Base-by-base conservation (phyloP, 192 early-diverging fungal genomes). In the Entomortierella beljakovae region DNA sequence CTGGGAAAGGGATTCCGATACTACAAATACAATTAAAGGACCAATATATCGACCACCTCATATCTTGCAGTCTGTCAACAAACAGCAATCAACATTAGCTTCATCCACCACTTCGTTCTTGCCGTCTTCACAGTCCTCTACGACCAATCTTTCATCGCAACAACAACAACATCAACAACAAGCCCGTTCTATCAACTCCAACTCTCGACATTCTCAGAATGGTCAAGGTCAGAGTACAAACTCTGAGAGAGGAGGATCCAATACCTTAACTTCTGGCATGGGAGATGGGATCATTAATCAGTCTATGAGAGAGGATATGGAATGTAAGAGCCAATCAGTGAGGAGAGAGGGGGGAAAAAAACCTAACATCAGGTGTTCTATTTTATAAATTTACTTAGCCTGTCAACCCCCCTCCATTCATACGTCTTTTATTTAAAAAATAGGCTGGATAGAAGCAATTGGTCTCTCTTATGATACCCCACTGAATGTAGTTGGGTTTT, bases 201-300 rank as follows among this genome's bases (percentile, higher is more conserved):
- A 46, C 43, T 20, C 11, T 11, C 11, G 15, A 15, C 11, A 46
- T 20, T 46, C 43, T 11, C 43, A 11, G 46, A 50, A 62, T 51
- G 61, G 29, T 16, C 33, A 49, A 18, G 7, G 29, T 33, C 34
- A 62, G n/a, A 25, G 25, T n/a, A 3, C 38, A n/a, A 25, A 54
- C 6, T n/a, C 64, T 2, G 54, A 57, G 9, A 48, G 33, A 28
- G 28, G 52, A 11, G 29, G 46, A 33, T 23, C 5, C 37, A 13
- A 6, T 16, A 50, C 20, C 37, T 38, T 38, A 5, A n/a, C n/a
- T n/a, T n/a, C n/a, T 25, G 57, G 54, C 28, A 77, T 77, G 74
- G 74, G 74, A 13, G 74, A 77, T 26, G 74, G 74, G 42, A 69
- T 77, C n/a, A 31, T 69, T 13, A 77, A 77, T 37, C 74, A 77